phyloP scores from a whole-genome alignment of 805 yeast genomes.

The Yarrowia osloensis region DNA sequence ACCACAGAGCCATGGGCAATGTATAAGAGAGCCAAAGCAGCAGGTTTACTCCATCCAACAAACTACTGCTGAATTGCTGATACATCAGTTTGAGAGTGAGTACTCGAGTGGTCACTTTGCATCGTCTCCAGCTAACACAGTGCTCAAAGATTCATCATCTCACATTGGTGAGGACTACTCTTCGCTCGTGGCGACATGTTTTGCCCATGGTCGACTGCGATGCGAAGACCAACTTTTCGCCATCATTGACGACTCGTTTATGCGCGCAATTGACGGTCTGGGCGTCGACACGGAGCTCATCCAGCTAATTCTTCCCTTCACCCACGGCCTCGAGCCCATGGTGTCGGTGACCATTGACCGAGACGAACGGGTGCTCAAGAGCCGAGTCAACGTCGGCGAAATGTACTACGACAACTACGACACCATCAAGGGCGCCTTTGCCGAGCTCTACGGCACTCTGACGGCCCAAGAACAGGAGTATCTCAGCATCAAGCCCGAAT shows the following conservation, averaged over 20 bases:
- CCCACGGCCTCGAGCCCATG: conserved; percentile 23
- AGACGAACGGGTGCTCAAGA: conserved; percentile 17
- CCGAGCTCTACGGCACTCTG: conserved; percentile 22
- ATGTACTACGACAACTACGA: conserved; percentile 26
- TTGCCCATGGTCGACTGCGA: conserved; percentile 17
- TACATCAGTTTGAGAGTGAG: conserved; percentile 27
- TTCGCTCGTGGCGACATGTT: conserved; percentile 10
- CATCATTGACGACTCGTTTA: conserved; percentile 15
- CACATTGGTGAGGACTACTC: conserved; percentile 15
- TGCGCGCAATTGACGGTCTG: conserved; percentile 1
- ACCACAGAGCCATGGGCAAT: background rate
- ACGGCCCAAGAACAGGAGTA: conserved; percentile 18
- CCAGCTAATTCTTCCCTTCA: conserved; percentile 3
- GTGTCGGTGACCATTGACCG: conserved; percentile 18
- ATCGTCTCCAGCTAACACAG: conserved; percentile 26
- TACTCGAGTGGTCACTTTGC: background rate
- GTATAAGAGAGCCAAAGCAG: conserved; percentile 1
- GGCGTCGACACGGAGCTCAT: conserved; percentile 10
- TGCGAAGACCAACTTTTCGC: conserved; percentile 21
- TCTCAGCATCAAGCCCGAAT: conserved; percentile 5
- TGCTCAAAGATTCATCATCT: conserved; percentile 23
- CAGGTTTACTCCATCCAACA: background rate
- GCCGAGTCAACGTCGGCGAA: conserved; percentile 19
- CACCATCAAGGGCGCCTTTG: conserved; percentile 25
- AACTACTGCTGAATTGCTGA: conserved; percentile 14